Evolutionary conservation across 2,329 filamentous ascomycete genomes (phyloP).

Genomic region (Aureobasidium lini): DNA sequence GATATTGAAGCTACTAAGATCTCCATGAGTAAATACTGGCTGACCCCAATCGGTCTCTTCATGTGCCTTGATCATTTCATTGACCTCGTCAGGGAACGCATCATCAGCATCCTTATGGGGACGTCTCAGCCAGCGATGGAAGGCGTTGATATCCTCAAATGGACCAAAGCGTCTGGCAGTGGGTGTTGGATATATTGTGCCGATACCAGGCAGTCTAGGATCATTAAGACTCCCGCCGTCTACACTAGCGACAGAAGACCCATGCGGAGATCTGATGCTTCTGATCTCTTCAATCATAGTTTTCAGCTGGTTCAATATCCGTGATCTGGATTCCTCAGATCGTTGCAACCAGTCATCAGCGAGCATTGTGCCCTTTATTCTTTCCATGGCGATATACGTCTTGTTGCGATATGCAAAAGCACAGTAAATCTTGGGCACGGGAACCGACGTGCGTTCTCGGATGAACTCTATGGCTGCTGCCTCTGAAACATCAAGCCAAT

Average conservation of each 20-base stretch:
- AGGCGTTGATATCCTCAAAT: not conserved
- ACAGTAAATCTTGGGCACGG: slow-evolving; percentile 39
- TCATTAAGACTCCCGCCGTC: slow-evolving; percentile 3
- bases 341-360: not conserved
- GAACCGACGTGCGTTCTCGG: slow-evolving; percentile 35
- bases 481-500: slow-evolving; percentile 28
- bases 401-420: slow-evolving; percentile 34
- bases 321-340: not conserved
- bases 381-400: slow-evolving; percentile 42
- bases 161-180: not conserved
- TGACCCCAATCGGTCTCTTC: slow-evolving; percentile 27
- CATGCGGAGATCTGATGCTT: too few relatives aligned
- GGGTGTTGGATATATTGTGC: too few relatives aligned
- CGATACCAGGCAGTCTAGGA: not conserved
- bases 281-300: not conserved
- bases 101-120: not conserved
- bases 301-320: not conserved
- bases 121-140: slow-evolving; percentile 5
- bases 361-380: slow-evolving; percentile 16
- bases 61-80: slow-evolving; percentile 31
- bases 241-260: not conserved
- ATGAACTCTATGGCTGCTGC: slow-evolving; percentile 36
- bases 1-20: slow-evolving; percentile 42
- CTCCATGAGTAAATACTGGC: slow-evolving; percentile 44
- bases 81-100: slow-evolving; percentile 18